Conservation (phyloP, 73 alveolate species). For the Diophrys sp. region DNA sequence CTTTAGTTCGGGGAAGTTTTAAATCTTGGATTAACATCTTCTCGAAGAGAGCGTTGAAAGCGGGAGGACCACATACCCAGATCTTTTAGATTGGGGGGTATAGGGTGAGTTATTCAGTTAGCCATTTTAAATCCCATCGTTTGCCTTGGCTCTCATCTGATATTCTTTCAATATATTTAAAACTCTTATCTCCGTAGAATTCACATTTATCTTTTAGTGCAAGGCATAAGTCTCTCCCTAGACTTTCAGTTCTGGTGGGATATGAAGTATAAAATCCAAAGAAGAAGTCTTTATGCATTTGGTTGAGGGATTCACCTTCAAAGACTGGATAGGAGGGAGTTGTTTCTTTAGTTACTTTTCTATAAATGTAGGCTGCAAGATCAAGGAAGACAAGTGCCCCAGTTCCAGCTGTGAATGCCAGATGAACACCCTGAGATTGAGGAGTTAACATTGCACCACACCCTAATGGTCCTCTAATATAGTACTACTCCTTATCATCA, state of each 20-base stretch:
- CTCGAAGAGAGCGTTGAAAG: constrained; percentile 1
- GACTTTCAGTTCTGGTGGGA: background rate
- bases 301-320: constrained; percentile 7
- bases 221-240: background rate
- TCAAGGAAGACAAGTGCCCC: constrained; percentile 42
- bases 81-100: background rate
- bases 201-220: background rate
- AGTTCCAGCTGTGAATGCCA: constrained; percentile 32
- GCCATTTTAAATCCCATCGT: background rate
- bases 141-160: background rate
- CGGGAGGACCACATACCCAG: constrained; percentile 36
- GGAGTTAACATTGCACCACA: constrained; percentile 22
- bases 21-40: background rate
- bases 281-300: background rate
- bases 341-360: constrained; percentile 11
- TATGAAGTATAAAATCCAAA: background rate
- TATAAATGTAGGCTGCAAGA: constrained; percentile 25
- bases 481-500: background rate
- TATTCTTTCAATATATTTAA: background rate
- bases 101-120: background rate
- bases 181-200: background rate
- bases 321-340: constrained; percentile 5
- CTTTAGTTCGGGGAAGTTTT: background rate
- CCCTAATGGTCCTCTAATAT: constrained; percentile 42
- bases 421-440: constrained; percentile 18